These are phyloP conservation scores for Halenospora varia DNA, from an alignment of 495 filamentous ascomycete species.

Conservation along the genomic window DNA sequence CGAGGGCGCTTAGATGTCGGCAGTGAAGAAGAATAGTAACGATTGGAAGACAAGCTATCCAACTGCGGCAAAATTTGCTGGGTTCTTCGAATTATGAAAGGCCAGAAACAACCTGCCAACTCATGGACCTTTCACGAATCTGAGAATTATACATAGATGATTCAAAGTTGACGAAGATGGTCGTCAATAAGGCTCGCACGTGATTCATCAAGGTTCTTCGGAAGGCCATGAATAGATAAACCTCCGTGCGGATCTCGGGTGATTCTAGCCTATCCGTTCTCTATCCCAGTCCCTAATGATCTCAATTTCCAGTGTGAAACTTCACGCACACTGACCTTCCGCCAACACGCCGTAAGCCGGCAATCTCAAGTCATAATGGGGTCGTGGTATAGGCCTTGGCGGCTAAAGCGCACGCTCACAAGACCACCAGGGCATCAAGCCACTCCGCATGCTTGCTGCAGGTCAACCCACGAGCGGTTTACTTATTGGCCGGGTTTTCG, in stretches of 20 bases:
- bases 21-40: constrained; percentile 3
- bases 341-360: not conserved
- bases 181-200: too few relatives aligned
- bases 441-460: constrained; percentile 12
- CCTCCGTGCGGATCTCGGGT: not conserved
- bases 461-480: not conserved
- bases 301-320: not conserved
- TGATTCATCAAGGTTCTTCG: not conserved
- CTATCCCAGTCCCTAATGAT: not conserved
- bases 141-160: too few relatives aligned
- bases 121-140: too few relatives aligned
- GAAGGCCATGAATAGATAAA: not conserved
- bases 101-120: too few relatives aligned
- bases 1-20: constrained; percentile 14
- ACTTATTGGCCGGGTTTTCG: not conserved
- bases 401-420: constrained; percentile 14
- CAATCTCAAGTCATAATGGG: not conserved
- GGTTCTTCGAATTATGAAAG: too few relatives aligned
- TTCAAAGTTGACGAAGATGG: too few relatives aligned
- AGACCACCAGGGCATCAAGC: constrained; percentile 19
- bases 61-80: too few relatives aligned
- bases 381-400: not conserved
- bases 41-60: not conserved
- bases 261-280: not conserved
- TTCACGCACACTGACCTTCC: not conserved